Percentiles rank a stretch among this genome's conserved stretches.
Evolutionary conservation across 768 basidiomycete species (phyloP).

Genomic region (Termitomyces sp.): DNA sequence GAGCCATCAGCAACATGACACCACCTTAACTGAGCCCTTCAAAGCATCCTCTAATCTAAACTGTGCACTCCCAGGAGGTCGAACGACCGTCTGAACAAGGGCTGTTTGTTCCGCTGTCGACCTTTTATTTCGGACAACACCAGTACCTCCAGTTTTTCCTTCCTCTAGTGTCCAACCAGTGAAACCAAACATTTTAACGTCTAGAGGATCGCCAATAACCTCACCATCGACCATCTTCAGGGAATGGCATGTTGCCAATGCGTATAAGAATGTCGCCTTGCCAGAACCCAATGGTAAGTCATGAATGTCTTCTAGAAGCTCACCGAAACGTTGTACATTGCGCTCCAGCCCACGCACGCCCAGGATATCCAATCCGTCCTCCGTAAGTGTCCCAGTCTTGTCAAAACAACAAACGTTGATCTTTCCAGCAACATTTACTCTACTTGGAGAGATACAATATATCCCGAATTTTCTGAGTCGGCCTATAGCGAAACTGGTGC

Average conservation of each 20-base stretch:
- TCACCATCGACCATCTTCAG: slow-evolving; percentile 87
- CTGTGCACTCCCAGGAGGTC: slow-evolving; percentile 89
- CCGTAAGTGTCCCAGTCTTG: slow-evolving; percentile 98
- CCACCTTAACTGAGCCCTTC: slow-evolving; percentile 78
- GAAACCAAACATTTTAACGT: slow-evolving; percentile 98
- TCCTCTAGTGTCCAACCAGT: slow-evolving; percentile 97
- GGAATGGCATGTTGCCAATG: slow-evolving; percentile 94
- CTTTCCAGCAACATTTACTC: slow-evolving; percentile 95
- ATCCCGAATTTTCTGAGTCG: slow-evolving; percentile 86
- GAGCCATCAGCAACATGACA: slow-evolving; percentile 14
- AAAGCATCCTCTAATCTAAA: slow-evolving; percentile 94
- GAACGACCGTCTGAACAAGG: slow-evolving; percentile 93
- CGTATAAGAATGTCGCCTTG: slow-evolving; percentile 87
- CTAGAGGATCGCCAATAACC: slow-evolving; percentile 92
- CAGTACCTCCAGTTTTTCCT: slow-evolving; percentile 70
- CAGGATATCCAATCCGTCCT: slow-evolving; percentile 96
- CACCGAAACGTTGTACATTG: slow-evolving; percentile 76
- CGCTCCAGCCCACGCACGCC: slow-evolving; percentile 88
- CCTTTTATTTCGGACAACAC: slow-evolving; percentile 66
- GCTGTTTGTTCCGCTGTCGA: slow-evolving; percentile 72
- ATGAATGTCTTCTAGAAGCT: slow-evolving; percentile 82
- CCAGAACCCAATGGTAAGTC: slow-evolving; percentile 74
- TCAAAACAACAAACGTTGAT: slow-evolving; percentile 98
- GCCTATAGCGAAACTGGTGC: slow-evolving; percentile 90
- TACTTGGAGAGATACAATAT: slow-evolving; percentile 94